These are phyloP conservation scores for Talaromyces ruber DNA, from an alignment of 495 filamentous ascomycete species.

Conservation along the genomic window DNA sequence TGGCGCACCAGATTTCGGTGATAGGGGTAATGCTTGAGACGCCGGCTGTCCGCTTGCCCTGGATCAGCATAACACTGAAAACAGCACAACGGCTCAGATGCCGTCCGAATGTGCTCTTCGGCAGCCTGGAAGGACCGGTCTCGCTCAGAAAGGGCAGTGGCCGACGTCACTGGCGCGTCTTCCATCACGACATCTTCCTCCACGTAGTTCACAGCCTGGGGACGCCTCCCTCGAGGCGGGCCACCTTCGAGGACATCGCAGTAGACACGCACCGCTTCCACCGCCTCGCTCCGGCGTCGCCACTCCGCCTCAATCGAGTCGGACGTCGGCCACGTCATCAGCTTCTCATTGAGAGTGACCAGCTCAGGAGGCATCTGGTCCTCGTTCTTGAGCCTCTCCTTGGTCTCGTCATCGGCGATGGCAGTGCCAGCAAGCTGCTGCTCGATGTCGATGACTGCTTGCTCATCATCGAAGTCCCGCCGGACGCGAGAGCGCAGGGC, in stretches of 20 bases:
- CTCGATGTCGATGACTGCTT: slow-evolving; percentile 13
- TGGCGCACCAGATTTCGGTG: slow-evolving; percentile 15
- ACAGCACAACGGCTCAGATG: slow-evolving; percentile 13
- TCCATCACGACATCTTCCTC: background rate
- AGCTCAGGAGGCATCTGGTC: slow-evolving; percentile 5
- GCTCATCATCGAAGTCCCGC: slow-evolving; percentile 10
- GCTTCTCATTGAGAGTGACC: slow-evolving; percentile 16
- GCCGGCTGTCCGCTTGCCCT: slow-evolving; percentile 12
- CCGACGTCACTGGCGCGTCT: background rate
- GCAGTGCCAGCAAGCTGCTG: slow-evolving; percentile 13
- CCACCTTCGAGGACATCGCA: slow-evolving; percentile 18
- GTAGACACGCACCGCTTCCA: slow-evolving; percentile 13
- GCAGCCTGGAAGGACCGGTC: slow-evolving; percentile 10
- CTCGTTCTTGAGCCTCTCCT: slow-evolving; percentile 13
- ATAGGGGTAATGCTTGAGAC: slow-evolving; percentile 13
- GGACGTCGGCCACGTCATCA: slow-evolving; percentile 20
- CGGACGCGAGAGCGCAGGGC: slow-evolving; percentile 11
- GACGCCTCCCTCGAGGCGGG: slow-evolving; percentile 16
- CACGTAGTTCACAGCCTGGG: background rate
- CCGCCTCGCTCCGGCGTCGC: slow-evolving; percentile 13
- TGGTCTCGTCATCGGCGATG: slow-evolving; percentile 14
- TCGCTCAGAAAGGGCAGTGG: slow-evolving; percentile 5
- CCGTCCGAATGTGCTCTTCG: slow-evolving; percentile 10
- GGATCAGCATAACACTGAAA: slow-evolving; percentile 17
- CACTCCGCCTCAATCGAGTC: slow-evolving; percentile 16